These are phyloP conservation scores for Candida tetrigidarum DNA, from an alignment of 1,139 yeast genomes.

Conservation along the genomic window DNA sequence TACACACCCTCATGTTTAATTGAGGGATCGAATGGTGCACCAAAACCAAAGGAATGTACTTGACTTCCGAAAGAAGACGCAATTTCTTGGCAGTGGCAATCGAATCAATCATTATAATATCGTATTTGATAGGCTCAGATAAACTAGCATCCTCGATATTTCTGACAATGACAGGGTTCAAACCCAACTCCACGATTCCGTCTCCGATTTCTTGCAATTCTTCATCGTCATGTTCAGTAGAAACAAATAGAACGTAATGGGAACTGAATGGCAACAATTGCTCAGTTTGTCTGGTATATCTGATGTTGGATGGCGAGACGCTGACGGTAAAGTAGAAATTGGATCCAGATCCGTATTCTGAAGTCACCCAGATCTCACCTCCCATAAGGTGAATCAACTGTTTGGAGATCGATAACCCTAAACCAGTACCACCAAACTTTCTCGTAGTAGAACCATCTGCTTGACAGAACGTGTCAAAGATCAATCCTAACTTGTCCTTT, in stretches of 20 bases:
- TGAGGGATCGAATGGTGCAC: conserved; percentile 79
- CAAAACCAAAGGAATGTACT: conserved; percentile 79
- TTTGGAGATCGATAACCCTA: conserved; percentile 85
- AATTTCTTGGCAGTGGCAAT: conserved; percentile 73
- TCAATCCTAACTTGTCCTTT: conserved; percentile 78
- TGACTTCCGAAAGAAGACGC: conserved; percentile 71
- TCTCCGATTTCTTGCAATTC: conserved; percentile 51
- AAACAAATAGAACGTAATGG: conserved; percentile 71
- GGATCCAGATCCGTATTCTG: conserved; percentile 81
- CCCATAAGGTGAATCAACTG: conserved; percentile 90
- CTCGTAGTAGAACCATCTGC: conserved; percentile 93
- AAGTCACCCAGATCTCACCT: conserved; percentile 88
- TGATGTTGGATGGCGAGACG: conserved; percentile 72
- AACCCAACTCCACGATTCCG: conserved; percentile 47
- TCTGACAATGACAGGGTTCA: conserved; percentile 54
- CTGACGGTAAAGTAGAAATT: conserved; percentile 80
- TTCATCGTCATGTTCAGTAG: conserved; percentile 60
- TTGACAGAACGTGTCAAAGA: conserved; percentile 88
- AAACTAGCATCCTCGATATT: conserved; percentile 54
- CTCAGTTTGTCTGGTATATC: conserved; percentile 68
- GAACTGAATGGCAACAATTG: conserved; percentile 72
- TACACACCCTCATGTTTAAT: conserved; percentile 77
- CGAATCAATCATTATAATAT: conserved; percentile 81
- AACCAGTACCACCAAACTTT: conserved; percentile 90
- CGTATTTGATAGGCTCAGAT: conserved; percentile 65